These are phyloP conservation scores for Striga hermonthica DNA, from an alignment of 305 asterid genomes.

Conservation along the genomic window DNA sequence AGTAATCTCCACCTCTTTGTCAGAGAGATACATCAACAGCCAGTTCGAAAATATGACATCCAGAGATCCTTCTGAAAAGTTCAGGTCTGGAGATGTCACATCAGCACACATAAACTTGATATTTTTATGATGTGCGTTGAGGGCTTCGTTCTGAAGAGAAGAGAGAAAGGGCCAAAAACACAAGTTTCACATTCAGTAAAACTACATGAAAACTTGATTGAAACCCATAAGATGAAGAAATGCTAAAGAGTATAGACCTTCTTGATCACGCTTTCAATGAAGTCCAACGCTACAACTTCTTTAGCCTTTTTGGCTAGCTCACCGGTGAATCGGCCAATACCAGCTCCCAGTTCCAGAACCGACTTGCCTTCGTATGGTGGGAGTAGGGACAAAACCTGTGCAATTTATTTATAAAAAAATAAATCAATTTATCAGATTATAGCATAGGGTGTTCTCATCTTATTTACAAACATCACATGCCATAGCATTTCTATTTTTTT, in stretches of 20 bases:
- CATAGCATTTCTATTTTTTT: too few relatives aligned
- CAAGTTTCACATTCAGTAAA: constrained; percentile 1
- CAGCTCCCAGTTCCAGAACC: constrained; percentile 95
- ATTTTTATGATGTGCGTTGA: constrained; percentile 60
- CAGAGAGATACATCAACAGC: constrained; percentile 97
- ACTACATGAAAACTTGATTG: background rate
- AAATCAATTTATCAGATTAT: background rate
- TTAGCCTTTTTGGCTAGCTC: constrained; percentile 77
- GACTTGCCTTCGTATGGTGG: constrained; percentile 83
- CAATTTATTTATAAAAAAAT: background rate
- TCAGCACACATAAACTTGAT: constrained; percentile 88
- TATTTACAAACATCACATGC: too few relatives aligned
- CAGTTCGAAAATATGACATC: constrained; percentile 90
- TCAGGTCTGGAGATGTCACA: constrained; percentile 75
- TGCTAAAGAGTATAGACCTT: constrained; percentile 51
- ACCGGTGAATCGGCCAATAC: constrained; percentile 96
- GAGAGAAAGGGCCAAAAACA: background rate
- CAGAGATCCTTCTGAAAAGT: constrained; percentile 67
- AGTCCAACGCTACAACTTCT: constrained; percentile 72
- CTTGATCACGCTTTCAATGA: constrained; percentile 73
- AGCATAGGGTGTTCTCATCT: too few relatives aligned
- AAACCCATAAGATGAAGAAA: constrained; percentile 12
- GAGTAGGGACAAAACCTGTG: constrained; percentile 77
- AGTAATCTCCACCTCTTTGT: constrained; percentile 57
- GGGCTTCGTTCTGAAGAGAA: constrained; percentile 39